Base-by-base conservation (phyloP, 306 rosid species). In the Acacia crassicarpa region DNA sequence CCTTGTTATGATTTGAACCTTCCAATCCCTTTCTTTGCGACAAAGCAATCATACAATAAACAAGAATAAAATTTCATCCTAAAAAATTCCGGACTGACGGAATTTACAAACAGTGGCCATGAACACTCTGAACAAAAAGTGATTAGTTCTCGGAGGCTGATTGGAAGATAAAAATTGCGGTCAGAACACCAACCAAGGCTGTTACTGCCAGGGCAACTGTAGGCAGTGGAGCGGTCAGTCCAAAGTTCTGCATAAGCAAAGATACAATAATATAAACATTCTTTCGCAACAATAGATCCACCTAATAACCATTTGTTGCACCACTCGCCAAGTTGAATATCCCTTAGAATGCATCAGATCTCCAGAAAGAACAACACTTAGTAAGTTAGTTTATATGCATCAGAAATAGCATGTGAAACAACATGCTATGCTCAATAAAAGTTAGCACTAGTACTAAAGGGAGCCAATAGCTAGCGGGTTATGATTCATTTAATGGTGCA, bases 141-240 rank as follows among this genome's bases (percentile, higher is more conserved):
- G 58, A 80, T 86, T 88, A 95, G 76, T 81, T 87, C 82, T 92
- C 83, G 56, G 99, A 89, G 77, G 98, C 98, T 65, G 99, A 95
- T 82, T 95, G 99, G 87, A 92, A 95, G 86, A 93, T 95, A 74
- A 95, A 93, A 78, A 93, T 82, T 46, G 97, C 97, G 0, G 95
- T 93, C 86, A 95, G 87, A 82, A 93, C 84, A 48, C 99, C 98
- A 59, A 90, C 98, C 88, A 93, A 80, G 82, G 88, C 91, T 4
- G 99, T 93, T 71, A 95, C 93, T 48, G 83, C 99, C 85, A 93
- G 84, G 74, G 99, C 98, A 83, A 83, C 96, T 14, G 97, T 87
- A 40, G 99, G 99, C 56, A 90, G 80, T 76, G 99, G 97, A 70
- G 38, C 0, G 35, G 85, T 74, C 43, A 95, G 88, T 84, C 98